A percentile compares a stretch with the other conserved stretches of the same genome.
Conservation (phyloP, 352 stramenopile species). For the Globisporangium cylindrosporum region DNA sequence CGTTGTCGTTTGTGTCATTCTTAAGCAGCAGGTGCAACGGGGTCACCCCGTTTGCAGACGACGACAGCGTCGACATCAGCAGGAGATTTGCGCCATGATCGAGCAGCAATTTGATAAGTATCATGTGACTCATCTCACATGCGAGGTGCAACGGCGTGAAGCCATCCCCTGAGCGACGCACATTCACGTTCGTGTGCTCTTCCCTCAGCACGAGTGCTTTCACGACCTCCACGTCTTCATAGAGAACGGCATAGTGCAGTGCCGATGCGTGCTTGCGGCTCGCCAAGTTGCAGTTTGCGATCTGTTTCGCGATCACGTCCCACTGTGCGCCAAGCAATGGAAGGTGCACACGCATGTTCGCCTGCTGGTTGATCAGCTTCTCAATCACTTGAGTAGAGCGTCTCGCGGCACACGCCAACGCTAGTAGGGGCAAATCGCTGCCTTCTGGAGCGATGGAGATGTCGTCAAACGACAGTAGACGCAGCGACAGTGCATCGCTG, state of each 20-base stretch:
- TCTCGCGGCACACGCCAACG: constrained; percentile 48
- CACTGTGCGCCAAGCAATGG: constrained; percentile 32
- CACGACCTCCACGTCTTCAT: constrained; percentile 46
- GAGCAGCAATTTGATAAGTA: constrained; percentile 45
- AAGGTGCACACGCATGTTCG: constrained; percentile 60
- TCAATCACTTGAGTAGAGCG: constrained; percentile 41
- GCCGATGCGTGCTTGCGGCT: constrained; percentile 47
- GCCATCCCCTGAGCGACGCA: constrained; percentile 52
- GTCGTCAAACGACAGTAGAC: constrained; percentile 27
- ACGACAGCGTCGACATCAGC: constrained; percentile 44
- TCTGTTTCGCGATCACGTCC: constrained; percentile 16
- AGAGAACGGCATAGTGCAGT: constrained; percentile 66
- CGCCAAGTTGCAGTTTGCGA: constrained; percentile 23
- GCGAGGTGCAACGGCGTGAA: constrained; percentile 69
- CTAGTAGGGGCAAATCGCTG: constrained; percentile 53
- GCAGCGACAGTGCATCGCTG: constrained; percentile 35
- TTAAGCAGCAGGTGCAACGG: constrained; percentile 54
- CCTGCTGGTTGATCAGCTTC: constrained; percentile 41
- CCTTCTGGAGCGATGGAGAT: constrained; percentile 43
- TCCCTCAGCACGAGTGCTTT: constrained; percentile 28
- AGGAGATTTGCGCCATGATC: constrained; percentile 49
- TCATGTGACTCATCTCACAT: constrained; percentile 51
- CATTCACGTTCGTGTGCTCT: constrained; percentile 52
- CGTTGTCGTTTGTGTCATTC: constrained; percentile 43
- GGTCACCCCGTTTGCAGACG: constrained; percentile 34